Evolutionary conservation across 2,329 filamentous ascomycete species (phyloP).

Genomic region (Penicillium glabrum): DNA sequence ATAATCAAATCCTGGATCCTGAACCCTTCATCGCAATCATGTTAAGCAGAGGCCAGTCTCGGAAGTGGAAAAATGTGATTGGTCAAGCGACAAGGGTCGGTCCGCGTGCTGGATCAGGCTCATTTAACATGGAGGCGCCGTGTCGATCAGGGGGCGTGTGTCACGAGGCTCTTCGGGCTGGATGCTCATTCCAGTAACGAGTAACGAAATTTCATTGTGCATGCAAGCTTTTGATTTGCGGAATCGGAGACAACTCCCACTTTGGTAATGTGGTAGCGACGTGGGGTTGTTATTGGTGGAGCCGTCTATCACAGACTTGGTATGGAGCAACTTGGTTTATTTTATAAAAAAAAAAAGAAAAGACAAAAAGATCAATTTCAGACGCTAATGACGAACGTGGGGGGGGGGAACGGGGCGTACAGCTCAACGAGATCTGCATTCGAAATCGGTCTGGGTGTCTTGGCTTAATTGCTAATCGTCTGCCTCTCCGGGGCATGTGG

Average conservation of each 20-base stretch:
- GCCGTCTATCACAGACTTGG: background rate
- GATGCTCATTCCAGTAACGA: background rate
- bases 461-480: too few species aligned
- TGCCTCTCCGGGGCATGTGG: too few species aligned
- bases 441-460: too few species aligned
- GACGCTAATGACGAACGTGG: too few species aligned
- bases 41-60: background rate
- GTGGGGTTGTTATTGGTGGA: background rate
- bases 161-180: slow-evolving; percentile 6
- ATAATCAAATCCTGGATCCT: background rate
- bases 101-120: slow-evolving; percentile 1
- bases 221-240: background rate
- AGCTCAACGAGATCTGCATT: too few species aligned
- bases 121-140: slow-evolving; percentile 2
- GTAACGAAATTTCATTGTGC: background rate
- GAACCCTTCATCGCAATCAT: background rate
- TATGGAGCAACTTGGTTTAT: background rate
- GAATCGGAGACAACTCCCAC: background rate
- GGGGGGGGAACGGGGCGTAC: too few species aligned
- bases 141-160: slow-evolving; percentile 8
- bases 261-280: background rate
- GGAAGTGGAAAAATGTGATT: background rate
- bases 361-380: too few species aligned
- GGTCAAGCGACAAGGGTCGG: background rate
- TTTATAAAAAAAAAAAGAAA: background rate